Evolutionary conservation across 208 protist species (phyloP).

Genomic region (Borovskyia barvae): DNA sequence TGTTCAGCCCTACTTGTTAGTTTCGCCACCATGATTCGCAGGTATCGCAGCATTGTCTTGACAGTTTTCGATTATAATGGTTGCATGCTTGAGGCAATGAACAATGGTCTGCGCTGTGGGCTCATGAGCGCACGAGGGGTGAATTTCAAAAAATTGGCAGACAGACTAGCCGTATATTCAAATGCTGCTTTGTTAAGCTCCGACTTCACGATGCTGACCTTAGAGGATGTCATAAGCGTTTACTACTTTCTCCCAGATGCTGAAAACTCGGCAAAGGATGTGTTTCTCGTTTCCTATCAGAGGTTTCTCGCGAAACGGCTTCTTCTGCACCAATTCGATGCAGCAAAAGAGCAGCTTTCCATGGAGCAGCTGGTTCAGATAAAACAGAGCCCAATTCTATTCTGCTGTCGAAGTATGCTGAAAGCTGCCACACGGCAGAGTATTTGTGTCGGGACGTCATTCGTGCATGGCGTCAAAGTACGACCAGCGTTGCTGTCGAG

Average conservation of each 20-base stretch:
- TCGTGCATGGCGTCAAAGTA: slow-evolving; percentile 5
- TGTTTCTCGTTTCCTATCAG: slow-evolving; percentile 33
- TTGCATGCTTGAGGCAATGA: slow-evolving; percentile 41
- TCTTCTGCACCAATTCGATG: slow-evolving; percentile 28
- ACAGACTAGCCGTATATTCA: slow-evolving; percentile 20
- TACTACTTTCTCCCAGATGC: slow-evolving; percentile 51
- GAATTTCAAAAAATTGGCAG: slow-evolving; percentile 26
- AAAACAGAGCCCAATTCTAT: slow-evolving; percentile 42
- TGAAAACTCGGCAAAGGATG: slow-evolving; percentile 32
- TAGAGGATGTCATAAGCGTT: slow-evolving; percentile 42
- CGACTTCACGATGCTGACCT: slow-evolving; percentile 14
- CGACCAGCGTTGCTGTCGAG: slow-evolving; percentile 18
- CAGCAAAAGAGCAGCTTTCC: slow-evolving; percentile 20
- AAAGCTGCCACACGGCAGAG: slow-evolving; percentile 14
- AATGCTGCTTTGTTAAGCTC: slow-evolving; percentile 9
- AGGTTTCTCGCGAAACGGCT: slow-evolving; percentile 34
- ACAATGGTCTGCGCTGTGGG: slow-evolving; percentile 29
- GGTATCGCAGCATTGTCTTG: slow-evolving; percentile 18
- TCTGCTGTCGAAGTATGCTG: slow-evolving; percentile 49
- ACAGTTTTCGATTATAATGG: slow-evolving; percentile 33
- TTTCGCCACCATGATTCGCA: slow-evolving; percentile 18
- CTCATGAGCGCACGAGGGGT: slow-evolving; percentile 13
- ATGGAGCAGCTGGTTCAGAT: slow-evolving; percentile 36
- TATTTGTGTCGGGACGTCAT: slow-evolving; percentile 18
- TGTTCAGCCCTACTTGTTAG: slow-evolving; percentile 17